phyloP scores from a whole-genome alignment of 2,329 filamentous ascomycete species.

The Aaosphaeria pasadenensis region DNA sequence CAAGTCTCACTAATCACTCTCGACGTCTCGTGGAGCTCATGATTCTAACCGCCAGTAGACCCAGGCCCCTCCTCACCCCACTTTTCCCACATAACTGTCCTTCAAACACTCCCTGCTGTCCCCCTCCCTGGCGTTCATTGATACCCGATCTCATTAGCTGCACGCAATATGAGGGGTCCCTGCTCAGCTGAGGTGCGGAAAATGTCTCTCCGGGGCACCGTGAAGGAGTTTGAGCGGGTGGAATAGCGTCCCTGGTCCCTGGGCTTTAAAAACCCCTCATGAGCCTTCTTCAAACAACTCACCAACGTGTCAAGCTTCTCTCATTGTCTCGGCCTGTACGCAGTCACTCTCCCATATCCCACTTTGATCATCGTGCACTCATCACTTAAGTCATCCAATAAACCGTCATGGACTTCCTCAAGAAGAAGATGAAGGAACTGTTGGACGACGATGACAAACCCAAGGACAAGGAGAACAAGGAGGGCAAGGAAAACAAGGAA shows the following conservation, averaged over 20 bases:
- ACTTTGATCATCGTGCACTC: neutral
- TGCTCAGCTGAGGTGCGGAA: constrained; percentile 9
- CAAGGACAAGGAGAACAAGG: constrained; percentile 13
- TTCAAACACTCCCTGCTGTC: neutral
- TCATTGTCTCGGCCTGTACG: neutral
- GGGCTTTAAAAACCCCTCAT: constrained; percentile 14
- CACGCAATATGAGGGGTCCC: constrained; percentile 9
- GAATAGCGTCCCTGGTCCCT: constrained; percentile 1
- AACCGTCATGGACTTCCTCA: constrained; percentile 43
- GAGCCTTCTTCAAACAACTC: constrained; percentile 4
- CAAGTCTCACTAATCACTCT: constrained; percentile 19
- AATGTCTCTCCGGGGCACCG: constrained; percentile 4
- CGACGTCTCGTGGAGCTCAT: constrained; percentile 13
- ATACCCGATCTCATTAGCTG: constrained; percentile 14
- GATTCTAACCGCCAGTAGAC: constrained; percentile 18
- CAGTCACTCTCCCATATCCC: neutral
- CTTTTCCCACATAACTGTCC: constrained; percentile 18
- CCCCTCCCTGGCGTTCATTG: constrained; percentile 6
- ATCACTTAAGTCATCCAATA: neutral
- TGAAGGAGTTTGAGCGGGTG: neutral
- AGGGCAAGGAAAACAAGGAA: constrained; percentile 19
- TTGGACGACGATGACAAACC: constrained; percentile 36
- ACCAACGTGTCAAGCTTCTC: constrained; percentile 5
- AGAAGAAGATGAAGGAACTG: constrained; percentile 46
- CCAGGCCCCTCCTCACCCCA: constrained; percentile 17